Base-by-base conservation (phyloP, 2,329 filamentous ascomycete species). In the Helotiales sp. region DNA sequence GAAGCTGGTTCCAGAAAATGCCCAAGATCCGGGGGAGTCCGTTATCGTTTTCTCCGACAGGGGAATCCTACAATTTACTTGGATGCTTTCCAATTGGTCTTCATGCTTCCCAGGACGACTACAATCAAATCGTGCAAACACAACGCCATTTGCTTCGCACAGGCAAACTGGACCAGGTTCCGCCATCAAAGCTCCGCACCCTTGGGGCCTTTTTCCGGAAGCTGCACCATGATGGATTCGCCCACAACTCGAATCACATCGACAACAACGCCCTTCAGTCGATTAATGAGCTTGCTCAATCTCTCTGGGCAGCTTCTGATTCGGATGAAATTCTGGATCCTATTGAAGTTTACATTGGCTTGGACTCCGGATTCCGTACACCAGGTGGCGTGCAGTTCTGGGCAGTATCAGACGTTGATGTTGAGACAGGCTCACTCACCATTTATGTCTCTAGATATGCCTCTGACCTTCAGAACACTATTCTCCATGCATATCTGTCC, bases 21-120 rank as follows among this genome's bases (percentile, higher is more conserved):
- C 45, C 59, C 7, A 52, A 50, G 20, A 50, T 62, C n/a, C 26
- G 59, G 47, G 59, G 59, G n/a, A 62, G 59, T 15, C 59, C 59
- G 11, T 17, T 62, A 15, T 62, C 59, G 24, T 62, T 62, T 50
- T 62, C 59, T 49, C 59, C 59, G 2, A 52, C 59, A 40, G 59
- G 59, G 22, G 28, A 62, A 26, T 62, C 59, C 4, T 62, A 62
- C 45, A 52, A 34, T n/a, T 24, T 52, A 26, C 59, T 62, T 6
- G 59, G 59, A 26, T 62, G 59, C 30, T 62, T 62, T 50, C 59
- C 59, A 22, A 52, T 62, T 37, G 59, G 59, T 11, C 59, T 62
- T 1, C 32, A 50, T 28, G 59, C 45, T 17, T 24, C 45, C 8
- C 43, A 62, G 28, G 45, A 62, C 2, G 59, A 62, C 45, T 62